Evolutionary conservation across 371 early-diverging fungal genomes (phyloP).

Genomic region (Mortierella sp.): DNA sequence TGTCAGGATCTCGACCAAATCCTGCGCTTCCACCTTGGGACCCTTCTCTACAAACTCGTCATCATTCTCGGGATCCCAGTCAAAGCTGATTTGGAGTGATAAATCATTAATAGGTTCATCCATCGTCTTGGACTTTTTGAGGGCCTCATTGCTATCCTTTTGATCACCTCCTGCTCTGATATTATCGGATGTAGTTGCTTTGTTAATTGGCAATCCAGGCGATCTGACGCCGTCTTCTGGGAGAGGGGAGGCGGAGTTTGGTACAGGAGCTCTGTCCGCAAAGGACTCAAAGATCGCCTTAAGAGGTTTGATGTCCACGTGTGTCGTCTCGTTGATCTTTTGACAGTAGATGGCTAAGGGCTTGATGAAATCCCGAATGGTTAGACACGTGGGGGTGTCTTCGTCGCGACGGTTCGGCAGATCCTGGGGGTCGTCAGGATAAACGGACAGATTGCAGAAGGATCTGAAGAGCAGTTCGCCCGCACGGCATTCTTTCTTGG

Average conservation of each 20-base stretch:
- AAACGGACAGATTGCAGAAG: constrained; percentile 31
- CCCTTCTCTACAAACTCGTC: constrained; percentile 18
- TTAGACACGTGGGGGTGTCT: constrained; percentile 7
- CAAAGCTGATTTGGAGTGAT: constrained; percentile 25
- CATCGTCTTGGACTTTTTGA: constrained; percentile 29
- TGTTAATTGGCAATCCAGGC: too few relatives aligned
- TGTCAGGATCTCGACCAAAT: constrained; percentile 31
- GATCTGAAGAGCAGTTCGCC: constrained; percentile 41
- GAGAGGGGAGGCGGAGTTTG: background rate
- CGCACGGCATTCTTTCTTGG: constrained; percentile 7
- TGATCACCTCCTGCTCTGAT: too few relatives aligned
- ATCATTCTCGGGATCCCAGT: constrained; percentile 45
- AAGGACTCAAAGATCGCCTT: constrained; percentile 46
- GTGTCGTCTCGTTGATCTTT: constrained; percentile 12
- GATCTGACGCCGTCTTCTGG: too few relatives aligned
- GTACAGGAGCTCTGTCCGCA: constrained; percentile 10
- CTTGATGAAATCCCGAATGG: constrained; percentile 33
- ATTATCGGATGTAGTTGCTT: too few relatives aligned
- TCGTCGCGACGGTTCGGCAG: background rate
- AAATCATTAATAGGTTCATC: constrained; percentile 37
- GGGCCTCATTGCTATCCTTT: background rate
- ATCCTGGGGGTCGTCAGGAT: constrained; percentile 22
- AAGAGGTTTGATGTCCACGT: constrained; percentile 21
- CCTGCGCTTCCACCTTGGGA: constrained; percentile 28
- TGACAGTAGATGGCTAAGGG: constrained; percentile 48